A percentile compares a stretch with the other conserved stretches of the same genome.
phyloP scores from a whole-genome alignment of 768 basidiomycete genomes.

The Phaeotremella fagi region DNA sequence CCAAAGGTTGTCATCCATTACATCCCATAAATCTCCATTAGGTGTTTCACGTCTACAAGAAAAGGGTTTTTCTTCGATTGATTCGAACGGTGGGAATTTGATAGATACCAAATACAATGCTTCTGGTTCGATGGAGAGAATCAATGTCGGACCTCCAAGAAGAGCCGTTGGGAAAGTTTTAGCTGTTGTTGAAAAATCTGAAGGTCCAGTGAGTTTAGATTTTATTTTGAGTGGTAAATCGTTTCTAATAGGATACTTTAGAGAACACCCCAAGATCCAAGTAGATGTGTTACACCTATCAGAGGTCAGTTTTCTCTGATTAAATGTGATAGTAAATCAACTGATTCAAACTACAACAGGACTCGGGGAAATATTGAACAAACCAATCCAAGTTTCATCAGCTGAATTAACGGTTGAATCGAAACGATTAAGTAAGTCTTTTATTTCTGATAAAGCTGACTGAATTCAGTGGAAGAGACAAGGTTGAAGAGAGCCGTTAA shows the following conservation, averaged over 20 bases:
- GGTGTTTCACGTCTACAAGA: background rate
- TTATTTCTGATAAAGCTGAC: background rate
- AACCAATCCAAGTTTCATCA: conserved; percentile 4
- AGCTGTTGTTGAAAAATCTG: background rate
- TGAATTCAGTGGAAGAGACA: conserved; percentile 8
- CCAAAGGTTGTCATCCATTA: background rate
- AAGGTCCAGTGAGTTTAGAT: too few species aligned
- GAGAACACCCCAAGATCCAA: too few species aligned
- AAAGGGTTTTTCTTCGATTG: too few species aligned
- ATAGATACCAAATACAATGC: background rate
- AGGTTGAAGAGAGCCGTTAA: background rate
- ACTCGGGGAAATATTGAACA: background rate
- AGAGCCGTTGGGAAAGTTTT: conserved; percentile 1
- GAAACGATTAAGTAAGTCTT: conserved; percentile 10
- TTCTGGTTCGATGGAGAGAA: too few species aligned
- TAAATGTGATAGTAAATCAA: background rate
- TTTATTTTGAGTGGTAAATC: too few species aligned
- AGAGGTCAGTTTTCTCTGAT: background rate
- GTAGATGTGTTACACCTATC: background rate
- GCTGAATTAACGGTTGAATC: conserved; percentile 5
- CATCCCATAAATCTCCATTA: background rate
- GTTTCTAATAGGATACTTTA: too few species aligned
- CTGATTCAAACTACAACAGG: background rate
- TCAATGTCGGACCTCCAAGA: background rate
- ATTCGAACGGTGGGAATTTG: background rate